These are phyloP conservation scores for Leucogyrophana mollusca DNA, from an alignment of 768 basidiomycete genomes.

Conservation along the genomic window DNA sequence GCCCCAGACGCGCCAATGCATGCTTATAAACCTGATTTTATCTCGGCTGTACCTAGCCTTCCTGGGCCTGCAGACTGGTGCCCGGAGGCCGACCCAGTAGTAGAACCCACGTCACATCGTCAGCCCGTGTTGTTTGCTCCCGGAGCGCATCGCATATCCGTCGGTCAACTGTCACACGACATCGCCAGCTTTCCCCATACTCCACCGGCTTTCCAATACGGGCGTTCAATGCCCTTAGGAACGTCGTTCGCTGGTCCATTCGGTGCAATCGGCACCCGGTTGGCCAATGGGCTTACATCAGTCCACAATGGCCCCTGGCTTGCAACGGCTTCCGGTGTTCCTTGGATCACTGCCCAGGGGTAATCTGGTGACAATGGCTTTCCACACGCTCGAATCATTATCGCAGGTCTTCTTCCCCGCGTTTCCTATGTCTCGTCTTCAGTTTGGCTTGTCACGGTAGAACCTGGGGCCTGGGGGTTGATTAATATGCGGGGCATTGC, in stretches of 20 bases:
- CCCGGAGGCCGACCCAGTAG: constrained; percentile 27
- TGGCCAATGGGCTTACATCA: constrained; percentile 17
- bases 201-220: too few species aligned
- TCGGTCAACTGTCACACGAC: too few species aligned
- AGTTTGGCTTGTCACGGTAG: constrained; percentile 1
- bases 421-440: background rate
- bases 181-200: too few species aligned
- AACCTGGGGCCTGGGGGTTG: background rate
- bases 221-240: constrained; percentile 5
- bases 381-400: background rate
- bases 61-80: constrained; percentile 23
- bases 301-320: constrained; percentile 14
- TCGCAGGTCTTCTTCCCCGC: background rate
- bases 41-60: constrained; percentile 8
- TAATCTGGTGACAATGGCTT: constrained; percentile 5
- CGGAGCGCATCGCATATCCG: constrained; percentile 18
- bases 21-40: constrained; percentile 15
- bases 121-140: constrained; percentile 25
- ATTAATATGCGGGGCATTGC: too few species aligned
- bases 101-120: constrained; percentile 24
- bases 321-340: constrained; percentile 3
- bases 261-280: constrained; percentile 18
- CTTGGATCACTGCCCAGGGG: constrained; percentile 21
- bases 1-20: too few species aligned
- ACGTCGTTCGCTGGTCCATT: constrained; percentile 26